These are phyloP conservation scores for Albizia julibrissin DNA, from an alignment of 306 rosid species.

Conservation along the genomic window DNA sequence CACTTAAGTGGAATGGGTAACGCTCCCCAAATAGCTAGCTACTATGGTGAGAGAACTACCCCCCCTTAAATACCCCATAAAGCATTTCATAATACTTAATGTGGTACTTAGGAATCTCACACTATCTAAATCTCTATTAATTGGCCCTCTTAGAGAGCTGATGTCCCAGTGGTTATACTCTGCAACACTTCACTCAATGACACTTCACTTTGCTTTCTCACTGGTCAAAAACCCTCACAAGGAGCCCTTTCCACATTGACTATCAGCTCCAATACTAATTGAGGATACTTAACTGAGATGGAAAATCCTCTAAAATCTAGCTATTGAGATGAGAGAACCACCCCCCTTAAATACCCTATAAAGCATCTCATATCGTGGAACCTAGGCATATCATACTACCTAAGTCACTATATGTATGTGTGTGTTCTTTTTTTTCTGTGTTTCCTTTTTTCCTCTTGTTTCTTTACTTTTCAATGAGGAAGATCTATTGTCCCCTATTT, in stretches of 20 bases:
- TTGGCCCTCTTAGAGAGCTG: background rate
- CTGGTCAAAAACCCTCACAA: background rate
- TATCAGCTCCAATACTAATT: background rate
- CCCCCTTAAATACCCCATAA: background rate
- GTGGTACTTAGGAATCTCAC: background rate
- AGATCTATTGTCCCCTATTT: background rate
- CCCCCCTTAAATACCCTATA: background rate
- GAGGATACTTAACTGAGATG: background rate
- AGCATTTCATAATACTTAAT: background rate
- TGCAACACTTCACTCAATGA: background rate
- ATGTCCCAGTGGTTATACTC: background rate
- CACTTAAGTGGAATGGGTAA: background rate
- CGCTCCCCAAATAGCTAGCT: background rate
- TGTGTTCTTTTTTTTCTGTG: background rate
- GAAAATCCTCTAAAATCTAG: background rate
- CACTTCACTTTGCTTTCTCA: background rate
- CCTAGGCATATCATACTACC: background rate
- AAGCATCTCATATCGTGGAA: background rate
- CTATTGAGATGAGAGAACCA: background rate
- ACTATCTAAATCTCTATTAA: background rate
- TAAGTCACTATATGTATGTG: background rate
- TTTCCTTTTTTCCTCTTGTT: background rate
- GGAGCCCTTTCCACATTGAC: background rate
- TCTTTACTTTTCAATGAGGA: background rate
- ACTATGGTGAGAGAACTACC: background rate